A percentile compares a stretch with the other conserved stretches of the same genome.
Conservation (phyloP, 2,329 filamentous ascomycete species). For the Akanthomyces muscarius region DNA sequence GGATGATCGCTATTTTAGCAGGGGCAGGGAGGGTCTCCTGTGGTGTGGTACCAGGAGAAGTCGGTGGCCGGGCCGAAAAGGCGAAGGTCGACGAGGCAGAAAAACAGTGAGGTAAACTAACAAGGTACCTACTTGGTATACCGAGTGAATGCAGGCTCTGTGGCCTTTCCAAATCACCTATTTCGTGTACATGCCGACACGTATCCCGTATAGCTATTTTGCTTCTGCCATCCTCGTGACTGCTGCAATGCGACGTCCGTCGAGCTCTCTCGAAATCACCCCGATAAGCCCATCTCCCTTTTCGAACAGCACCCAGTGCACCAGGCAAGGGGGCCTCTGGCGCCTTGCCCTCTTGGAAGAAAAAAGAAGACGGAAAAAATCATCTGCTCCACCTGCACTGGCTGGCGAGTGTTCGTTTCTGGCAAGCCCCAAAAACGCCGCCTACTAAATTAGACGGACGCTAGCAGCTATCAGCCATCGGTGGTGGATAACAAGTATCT, state of each 20-base stretch:
- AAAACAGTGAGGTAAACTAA: too few relatives aligned
- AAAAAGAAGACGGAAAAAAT: neutral
- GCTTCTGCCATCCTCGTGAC: neutral
- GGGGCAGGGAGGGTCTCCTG: neutral
- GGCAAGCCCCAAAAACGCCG: too few relatives aligned
- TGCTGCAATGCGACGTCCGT: neutral
- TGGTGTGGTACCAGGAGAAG: too few relatives aligned
- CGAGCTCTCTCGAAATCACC: neutral
- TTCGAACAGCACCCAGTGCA: too few relatives aligned
- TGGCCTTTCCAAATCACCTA: too few relatives aligned
- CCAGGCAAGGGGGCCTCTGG: neutral
- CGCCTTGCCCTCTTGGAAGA: neutral
- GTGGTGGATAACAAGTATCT: neutral
- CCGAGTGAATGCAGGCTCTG: too few relatives aligned
- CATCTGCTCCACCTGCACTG: neutral
- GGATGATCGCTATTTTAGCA: neutral
- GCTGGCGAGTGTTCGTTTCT: neutral
- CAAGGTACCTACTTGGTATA: too few relatives aligned
- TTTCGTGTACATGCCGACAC: neutral
- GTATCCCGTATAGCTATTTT: neutral
- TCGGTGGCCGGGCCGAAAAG: too few relatives aligned
- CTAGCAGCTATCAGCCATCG: neutral
- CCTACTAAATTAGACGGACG: neutral
- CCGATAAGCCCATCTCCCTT: neutral
- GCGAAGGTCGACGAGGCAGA: too few relatives aligned